Evolutionary conservation across 2,329 filamentous ascomycete genomes (phyloP).

Genomic region (Paraconiothyrium sp.): DNA sequence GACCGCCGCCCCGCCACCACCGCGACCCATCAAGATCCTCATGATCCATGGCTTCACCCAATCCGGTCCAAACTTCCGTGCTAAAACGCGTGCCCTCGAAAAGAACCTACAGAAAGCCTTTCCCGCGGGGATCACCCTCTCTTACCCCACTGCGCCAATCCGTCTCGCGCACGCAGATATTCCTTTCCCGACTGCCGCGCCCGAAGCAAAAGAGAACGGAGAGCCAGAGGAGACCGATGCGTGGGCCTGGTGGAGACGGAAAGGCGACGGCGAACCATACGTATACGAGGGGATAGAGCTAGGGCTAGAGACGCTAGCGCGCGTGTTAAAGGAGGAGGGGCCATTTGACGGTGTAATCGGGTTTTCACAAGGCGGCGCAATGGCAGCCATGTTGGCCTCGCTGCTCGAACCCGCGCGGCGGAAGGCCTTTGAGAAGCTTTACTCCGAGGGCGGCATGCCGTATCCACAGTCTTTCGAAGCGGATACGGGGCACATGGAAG

Average conservation of each 20-base stretch:
- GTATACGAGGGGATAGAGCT: constrained; percentile 74
- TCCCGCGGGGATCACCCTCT: constrained; percentile 58
- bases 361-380: constrained; percentile 57
- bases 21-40: constrained; percentile 55
- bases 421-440: constrained; percentile 59
- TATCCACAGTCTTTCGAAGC: constrained; percentile 62
- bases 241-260: constrained; percentile 84
- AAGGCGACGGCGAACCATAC: constrained; percentile 65
- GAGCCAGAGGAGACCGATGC: constrained; percentile 68
- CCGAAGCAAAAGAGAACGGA: constrained; percentile 36
- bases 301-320: constrained; percentile 71
- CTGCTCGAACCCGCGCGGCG: constrained; percentile 69
- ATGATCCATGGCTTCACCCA: constrained; percentile 82
- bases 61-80: constrained; percentile 83
- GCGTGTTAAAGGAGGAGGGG: constrained; percentile 38
- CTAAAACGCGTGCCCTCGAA: constrained; percentile 87
- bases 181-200: constrained; percentile 57
- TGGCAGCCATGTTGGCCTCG: constrained; percentile 76
- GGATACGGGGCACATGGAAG: constrained; percentile 39
- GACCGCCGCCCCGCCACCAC: constrained; percentile 40
- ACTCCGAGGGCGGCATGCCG: constrained; percentile 55
- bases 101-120: constrained; percentile 82
- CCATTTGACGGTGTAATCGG: constrained; percentile 50
- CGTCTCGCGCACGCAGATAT: constrained; percentile 58
- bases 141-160: constrained; percentile 59